Conservation (phyloP, 257 asterid genomes). For the Verbascum thapsus region DNA sequence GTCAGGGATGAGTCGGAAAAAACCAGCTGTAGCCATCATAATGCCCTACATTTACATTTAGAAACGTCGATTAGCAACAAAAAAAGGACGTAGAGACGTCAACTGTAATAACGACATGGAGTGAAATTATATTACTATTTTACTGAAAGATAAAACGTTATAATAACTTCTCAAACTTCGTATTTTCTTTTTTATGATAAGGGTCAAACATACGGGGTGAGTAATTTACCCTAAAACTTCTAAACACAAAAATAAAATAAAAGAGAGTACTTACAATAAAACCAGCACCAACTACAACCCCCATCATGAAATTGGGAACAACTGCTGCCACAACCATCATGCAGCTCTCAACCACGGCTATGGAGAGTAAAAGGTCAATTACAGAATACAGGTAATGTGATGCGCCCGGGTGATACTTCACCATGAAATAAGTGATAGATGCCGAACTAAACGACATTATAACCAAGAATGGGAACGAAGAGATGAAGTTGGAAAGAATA, state of each 20-base stretch:
- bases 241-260: too few relatives aligned
- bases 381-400: conserved; percentile 56
- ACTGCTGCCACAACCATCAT: conserved; percentile 92
- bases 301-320: conserved; percentile 92
- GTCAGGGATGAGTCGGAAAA: conserved; percentile 59
- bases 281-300: conserved; percentile 78
- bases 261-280: conserved; percentile 53
- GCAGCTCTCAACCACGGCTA: conserved; percentile 81
- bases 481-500: conserved; percentile 68
- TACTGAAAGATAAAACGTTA: too few relatives aligned
- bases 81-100: too few relatives aligned
- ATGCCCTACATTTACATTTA: conserved; percentile 57
- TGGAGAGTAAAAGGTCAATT: conserved; percentile 58
- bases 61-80: too few relatives aligned
- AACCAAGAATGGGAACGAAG: conserved; percentile 76
- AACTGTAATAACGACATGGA: too few relatives aligned
- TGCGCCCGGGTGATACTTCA: conserved; percentile 68
- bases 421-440: conserved; percentile 68
- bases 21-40: conserved; percentile 93
- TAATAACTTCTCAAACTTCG: too few relatives aligned
- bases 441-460: conserved; percentile 59
- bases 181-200: too few relatives aligned
- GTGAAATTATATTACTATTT: too few relatives aligned
- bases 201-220: too few relatives aligned
- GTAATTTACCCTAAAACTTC: too few relatives aligned